Conservation (phyloP, 352 stramenopile genomes). For the Thalassiosira hispida region DNA sequence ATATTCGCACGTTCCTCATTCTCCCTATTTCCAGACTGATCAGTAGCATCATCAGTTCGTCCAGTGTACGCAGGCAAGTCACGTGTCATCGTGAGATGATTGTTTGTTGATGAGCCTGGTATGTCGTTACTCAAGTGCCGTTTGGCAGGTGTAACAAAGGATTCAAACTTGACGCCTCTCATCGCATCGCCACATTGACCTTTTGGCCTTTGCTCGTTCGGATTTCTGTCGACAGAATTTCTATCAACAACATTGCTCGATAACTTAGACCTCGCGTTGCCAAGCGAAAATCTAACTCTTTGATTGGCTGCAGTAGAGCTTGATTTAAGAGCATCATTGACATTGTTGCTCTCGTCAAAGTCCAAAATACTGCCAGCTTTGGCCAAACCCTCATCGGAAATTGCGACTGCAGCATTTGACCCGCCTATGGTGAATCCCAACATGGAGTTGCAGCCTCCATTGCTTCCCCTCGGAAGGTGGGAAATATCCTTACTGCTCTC, state of each 20-base stretch:
- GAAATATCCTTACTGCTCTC: not conserved
- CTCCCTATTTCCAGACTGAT: not conserved
- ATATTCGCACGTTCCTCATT: conserved; percentile 8
- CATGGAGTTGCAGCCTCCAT: not conserved
- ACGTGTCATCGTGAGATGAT: not conserved
- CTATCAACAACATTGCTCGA: not conserved
- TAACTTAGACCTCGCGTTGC: not conserved
- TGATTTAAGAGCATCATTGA: not conserved
- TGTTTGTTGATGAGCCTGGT: not conserved
- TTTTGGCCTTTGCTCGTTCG: not conserved
- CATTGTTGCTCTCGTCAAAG: not conserved
- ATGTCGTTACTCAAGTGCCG: not conserved
- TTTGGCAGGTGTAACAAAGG: conserved; percentile 25
- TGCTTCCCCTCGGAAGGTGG: not conserved
- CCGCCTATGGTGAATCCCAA: conserved; percentile 4
- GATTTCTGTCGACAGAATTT: not conserved
- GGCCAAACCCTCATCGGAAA: conserved; percentile 27
- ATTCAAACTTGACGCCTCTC: not conserved
- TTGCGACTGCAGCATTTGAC: not conserved
- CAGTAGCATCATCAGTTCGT: not conserved
- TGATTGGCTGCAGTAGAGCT: not conserved
- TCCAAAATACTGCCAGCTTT: conserved; percentile 10
- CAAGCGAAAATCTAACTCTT: conserved; percentile 21
- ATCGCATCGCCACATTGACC: conserved; percentile 2
- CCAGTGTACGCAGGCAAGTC: not conserved